phyloP scores from a whole-genome alignment of 768 basidiomycete species.

The Pleurotus citrinopileatus region DNA sequence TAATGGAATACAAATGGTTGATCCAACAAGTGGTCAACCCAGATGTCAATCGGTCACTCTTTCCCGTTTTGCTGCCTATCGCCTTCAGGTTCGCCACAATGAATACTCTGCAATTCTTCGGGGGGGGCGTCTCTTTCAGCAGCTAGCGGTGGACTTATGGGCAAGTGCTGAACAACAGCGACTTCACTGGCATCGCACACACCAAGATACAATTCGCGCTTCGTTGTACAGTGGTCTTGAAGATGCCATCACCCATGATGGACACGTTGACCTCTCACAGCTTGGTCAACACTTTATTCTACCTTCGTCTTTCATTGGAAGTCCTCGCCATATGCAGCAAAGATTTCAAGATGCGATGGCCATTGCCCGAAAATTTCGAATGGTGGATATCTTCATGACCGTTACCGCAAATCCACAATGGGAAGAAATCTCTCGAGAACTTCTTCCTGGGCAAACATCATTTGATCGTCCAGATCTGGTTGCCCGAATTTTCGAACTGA shows the following conservation, averaged over 20 bases:
- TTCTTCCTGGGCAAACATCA: slow-evolving; percentile 26
- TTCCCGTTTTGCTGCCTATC: neutral
- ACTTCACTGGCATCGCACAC: slow-evolving; percentile 25
- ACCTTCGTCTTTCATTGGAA: slow-evolving; percentile 24
- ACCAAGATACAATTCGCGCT: slow-evolving; percentile 31
- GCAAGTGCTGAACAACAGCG: slow-evolving; percentile 32
- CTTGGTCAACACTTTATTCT: slow-evolving; percentile 32
- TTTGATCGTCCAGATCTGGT: slow-evolving; percentile 46
- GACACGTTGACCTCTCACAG: slow-evolving; percentile 21
- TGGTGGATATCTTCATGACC: slow-evolving; percentile 43
- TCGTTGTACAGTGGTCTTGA: slow-evolving; percentile 28
- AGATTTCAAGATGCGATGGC: slow-evolving; percentile 42
- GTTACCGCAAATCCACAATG: slow-evolving; percentile 48
- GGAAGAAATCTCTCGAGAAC: slow-evolving; percentile 33
- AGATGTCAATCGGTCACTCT: neutral
- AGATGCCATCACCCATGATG: slow-evolving; percentile 22
- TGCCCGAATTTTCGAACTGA: slow-evolving; percentile 40
- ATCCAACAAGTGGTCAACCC: neutral
- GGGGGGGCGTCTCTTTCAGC: slow-evolving; percentile 34
- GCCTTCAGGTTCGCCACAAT: neutral
- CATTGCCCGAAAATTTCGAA: slow-evolving; percentile 28
- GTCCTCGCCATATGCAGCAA: slow-evolving; percentile 37
- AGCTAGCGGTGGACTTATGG: slow-evolving; percentile 37
- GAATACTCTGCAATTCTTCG: neutral
- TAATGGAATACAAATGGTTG: neutral